Evolutionary conservation across 2,329 filamentous ascomycete species (phyloP).

Genomic region (Elsinoe australis): DNA sequence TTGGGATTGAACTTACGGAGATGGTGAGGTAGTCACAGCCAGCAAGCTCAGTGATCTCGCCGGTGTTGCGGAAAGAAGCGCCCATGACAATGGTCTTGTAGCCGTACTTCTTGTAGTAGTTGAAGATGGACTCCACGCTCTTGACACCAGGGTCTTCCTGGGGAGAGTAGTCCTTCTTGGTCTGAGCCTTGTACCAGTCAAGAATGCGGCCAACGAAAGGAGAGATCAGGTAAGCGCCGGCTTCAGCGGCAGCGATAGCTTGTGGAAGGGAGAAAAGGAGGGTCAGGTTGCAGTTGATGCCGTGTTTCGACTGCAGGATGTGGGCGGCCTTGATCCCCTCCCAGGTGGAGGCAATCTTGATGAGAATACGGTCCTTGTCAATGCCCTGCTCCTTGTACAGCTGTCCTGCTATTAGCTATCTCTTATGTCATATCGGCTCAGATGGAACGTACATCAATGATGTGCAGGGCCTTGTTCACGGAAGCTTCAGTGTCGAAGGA

Average conservation of each 20-base stretch:
- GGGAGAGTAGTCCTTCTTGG: slow-evolving; percentile 86
- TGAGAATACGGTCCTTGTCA: slow-evolving; percentile 86
- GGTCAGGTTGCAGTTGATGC: slow-evolving; percentile 96
- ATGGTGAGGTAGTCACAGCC: slow-evolving; percentile 99
- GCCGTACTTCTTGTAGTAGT: slow-evolving; percentile 99
- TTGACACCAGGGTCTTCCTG: slow-evolving; percentile 93
- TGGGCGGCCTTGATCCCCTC: slow-evolving; percentile 98
- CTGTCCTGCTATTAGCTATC: slow-evolving; percentile 42
- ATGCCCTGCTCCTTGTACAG: slow-evolving; percentile 92
- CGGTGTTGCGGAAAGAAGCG: slow-evolving; percentile 90
- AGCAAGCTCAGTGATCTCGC: slow-evolving; percentile 96
- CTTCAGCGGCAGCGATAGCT: slow-evolving; percentile 93
- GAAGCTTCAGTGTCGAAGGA: slow-evolving; percentile 92
- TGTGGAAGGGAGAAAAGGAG: slow-evolving; percentile 96
- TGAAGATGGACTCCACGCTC: slow-evolving; percentile 89
- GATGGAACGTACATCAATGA: slow-evolving; percentile 68
- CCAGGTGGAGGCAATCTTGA: slow-evolving; percentile 99
- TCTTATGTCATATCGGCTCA: neutral
- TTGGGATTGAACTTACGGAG: slow-evolving; percentile 54
- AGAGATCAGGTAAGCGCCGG: slow-evolving; percentile 92
- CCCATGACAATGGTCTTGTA: slow-evolving; percentile 99
- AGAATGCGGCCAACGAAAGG: slow-evolving; percentile 99
- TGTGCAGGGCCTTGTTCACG: slow-evolving; percentile 90
- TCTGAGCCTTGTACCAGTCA: slow-evolving; percentile 96
- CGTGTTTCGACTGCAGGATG: slow-evolving; percentile 91